Base-by-base conservation (phyloP, 2,329 filamentous ascomycete genomes). In the Gremmenia infestans region DNA sequence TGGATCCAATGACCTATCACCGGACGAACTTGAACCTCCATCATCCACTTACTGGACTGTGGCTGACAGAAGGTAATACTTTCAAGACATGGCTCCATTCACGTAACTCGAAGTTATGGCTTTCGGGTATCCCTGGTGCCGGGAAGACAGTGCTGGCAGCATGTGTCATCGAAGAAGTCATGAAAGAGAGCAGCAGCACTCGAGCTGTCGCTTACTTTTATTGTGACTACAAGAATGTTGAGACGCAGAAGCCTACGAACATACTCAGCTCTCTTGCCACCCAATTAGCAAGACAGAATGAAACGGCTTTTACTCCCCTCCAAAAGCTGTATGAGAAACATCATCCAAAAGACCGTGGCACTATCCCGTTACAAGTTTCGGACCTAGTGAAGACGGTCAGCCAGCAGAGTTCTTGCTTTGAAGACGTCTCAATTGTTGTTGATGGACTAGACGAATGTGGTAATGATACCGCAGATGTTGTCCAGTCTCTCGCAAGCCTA, bases 11-110 rank as follows among this genome's bases (percentile, higher is more conserved):
- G 5, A 9, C 36, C 8, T 22, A 49, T 49, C 36, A 49, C 19
- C 19, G 36, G n/a, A 9, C 37, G 4, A 50, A 22, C 22, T 14
- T 42, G 19, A 40, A 40, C 19, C 46, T 48, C 11, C 45, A 36
- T 9, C 45, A 48, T 11, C 32, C 45, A 7, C 37, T 48, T 8
- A 54, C 52, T 1, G 69, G 71, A 7, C n/a, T 57, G 2, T 73
- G 71, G 70, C 48, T 74, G 0, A 50, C 70, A 0, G 51, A 66
- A 1, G 57, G 68, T 35, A 22, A 32, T 14, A 14, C 39, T 1
- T 61, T 61, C 22, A 25, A 48, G 17, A 37, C 32, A 9, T 63
- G 59, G 59, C 50, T 59, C 5, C n/a, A 42, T 5, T 46, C 32
- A 22, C 32, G 37, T 5, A 52, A 57, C 22, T 50, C 54, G 0